Conservation (phyloP, 352 stramenopile species). For the Phytophthora pini region DNA sequence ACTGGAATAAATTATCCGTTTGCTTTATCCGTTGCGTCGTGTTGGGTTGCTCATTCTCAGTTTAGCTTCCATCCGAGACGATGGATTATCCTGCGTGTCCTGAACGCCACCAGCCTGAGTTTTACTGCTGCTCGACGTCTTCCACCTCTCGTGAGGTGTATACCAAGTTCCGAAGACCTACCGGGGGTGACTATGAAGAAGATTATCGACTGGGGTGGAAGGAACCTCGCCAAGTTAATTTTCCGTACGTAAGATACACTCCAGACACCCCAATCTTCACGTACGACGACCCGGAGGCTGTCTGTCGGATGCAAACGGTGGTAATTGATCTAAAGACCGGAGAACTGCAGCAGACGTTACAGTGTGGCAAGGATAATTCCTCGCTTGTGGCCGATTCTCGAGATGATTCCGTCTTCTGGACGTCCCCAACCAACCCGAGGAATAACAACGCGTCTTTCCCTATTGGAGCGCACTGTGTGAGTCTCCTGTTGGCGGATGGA, state of each 20-base stretch:
- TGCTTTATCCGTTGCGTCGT: background rate
- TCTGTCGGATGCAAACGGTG: slow-evolving; percentile 34
- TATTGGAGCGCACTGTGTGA: slow-evolving; percentile 42
- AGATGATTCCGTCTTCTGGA: slow-evolving; percentile 50
- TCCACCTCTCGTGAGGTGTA: slow-evolving; percentile 34
- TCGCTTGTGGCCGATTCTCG: slow-evolving; percentile 36
- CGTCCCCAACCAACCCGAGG: slow-evolving; percentile 41
- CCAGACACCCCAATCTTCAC: slow-evolving; percentile 38
- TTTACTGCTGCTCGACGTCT: slow-evolving; percentile 45
- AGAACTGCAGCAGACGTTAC: slow-evolving; percentile 29
- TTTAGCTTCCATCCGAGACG: slow-evolving; percentile 8
- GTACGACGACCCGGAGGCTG: slow-evolving; percentile 32
- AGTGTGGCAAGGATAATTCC: slow-evolving; percentile 40
- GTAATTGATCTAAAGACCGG: slow-evolving; percentile 27
- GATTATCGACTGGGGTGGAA: slow-evolving; percentile 36
- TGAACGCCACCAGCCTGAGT: slow-evolving; percentile 39
- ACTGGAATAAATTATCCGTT: background rate
- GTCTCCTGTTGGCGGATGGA: slow-evolving; percentile 32
- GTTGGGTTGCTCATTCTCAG: slow-evolving; percentile 2
- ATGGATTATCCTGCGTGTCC: slow-evolving; percentile 40
- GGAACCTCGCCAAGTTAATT: slow-evolving; percentile 39
- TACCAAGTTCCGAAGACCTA: slow-evolving; percentile 41
- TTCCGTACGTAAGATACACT: slow-evolving; percentile 37
- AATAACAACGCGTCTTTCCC: slow-evolving; percentile 67
- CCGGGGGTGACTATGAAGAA: slow-evolving; percentile 35